Evolutionary conservation across 2,329 filamentous ascomycete genomes (phyloP), one percentile per base, ranked within the genome.

Genomic region (Trichoderma sp.): DNA sequence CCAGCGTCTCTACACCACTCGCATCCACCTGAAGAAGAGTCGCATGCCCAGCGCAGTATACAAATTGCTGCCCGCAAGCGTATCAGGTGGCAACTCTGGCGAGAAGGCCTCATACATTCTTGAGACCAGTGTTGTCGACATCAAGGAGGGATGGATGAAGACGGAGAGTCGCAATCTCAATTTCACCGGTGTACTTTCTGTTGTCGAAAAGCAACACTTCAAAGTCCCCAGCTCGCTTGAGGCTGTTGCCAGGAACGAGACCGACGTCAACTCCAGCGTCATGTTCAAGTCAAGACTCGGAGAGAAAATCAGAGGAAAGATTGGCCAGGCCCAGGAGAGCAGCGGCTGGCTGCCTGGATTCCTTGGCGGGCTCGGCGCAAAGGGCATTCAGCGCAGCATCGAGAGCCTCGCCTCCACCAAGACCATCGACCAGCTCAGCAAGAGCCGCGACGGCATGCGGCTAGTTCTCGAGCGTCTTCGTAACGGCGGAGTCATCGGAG

Each of bases 391-490:
- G 77, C 84, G 90, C 71, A 92, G 89, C 74, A 94, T 95, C 74
- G 92, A 95, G 80, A 86, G 86, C 64, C 89, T 94, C 69, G 91
- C 91, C 12, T 88, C 92, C 45, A 90, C 89, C 74, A 90, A 92
- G 76, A 93, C 92, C 5, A 87, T 90, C 71, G 90, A 91, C 73
- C 91, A 92, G 76, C 85, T 94, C 73, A 89, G 90, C 61, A 94
- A 94, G 81, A 92, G 91, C 72, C 88, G 90, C 59, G 90, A 94
- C 76, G 92, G 92, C 58, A 94, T 95, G 92, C 89, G 87, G 67
- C 87, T 94, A 42, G 92, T 95, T 9, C 83, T 95, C 25, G 90
- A 93, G 78, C 84, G 92, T 57, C 80, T 89, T 63, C 83, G 86
- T 57, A 85, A 86, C 76, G 86, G 83, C 48, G 84, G 86, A 34